A percentile compares a stretch with the other conserved stretches of the same genome.
phyloP scores from a whole-genome alignment of 1,284 basidiomycete species.

The Leucoagaricus sp. region DNA sequence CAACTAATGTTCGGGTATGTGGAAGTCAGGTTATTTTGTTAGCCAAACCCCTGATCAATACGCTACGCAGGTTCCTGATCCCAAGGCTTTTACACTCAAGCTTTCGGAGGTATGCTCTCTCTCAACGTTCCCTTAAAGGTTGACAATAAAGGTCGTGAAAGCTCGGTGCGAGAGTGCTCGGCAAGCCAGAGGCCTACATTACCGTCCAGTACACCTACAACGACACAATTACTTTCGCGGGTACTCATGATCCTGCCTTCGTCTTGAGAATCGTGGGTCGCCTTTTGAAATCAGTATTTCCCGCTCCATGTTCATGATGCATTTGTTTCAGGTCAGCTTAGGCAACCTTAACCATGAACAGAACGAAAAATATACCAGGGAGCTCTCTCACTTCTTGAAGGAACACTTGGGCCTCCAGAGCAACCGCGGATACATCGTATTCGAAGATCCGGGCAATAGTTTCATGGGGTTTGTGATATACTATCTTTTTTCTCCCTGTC shows the following conservation, averaged over 20 bases:
- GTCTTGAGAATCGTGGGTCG: constrained; percentile 52
- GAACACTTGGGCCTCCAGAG: constrained; percentile 49
- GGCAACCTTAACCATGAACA: constrained; percentile 51
- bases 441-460: constrained; percentile 57
- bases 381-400: constrained; percentile 54
- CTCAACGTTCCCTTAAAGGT: background rate
- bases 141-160: constrained; percentile 22
- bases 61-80: constrained; percentile 46
- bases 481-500: background rate
- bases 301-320: background rate
- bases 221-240: constrained; percentile 57
- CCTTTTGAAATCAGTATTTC: background rate
- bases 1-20: constrained; percentile 58
- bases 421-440: constrained; percentile 61
- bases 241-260: constrained; percentile 65
- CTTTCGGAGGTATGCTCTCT: constrained; percentile 55
- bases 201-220: constrained; percentile 54
- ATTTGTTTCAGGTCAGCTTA: constrained; percentile 47
- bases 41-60: background rate
- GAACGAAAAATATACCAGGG: constrained; percentile 56
- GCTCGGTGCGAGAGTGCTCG: constrained; percentile 50
- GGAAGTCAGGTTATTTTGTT: background rate
- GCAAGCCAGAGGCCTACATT: constrained; percentile 57
- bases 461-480: constrained; percentile 50
- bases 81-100: constrained; percentile 54